Evolutionary conservation across 1,139 yeast species (phyloP), one percentile per base, ranked within the genome.

Genomic region (Waltiozyma sp.): DNA sequence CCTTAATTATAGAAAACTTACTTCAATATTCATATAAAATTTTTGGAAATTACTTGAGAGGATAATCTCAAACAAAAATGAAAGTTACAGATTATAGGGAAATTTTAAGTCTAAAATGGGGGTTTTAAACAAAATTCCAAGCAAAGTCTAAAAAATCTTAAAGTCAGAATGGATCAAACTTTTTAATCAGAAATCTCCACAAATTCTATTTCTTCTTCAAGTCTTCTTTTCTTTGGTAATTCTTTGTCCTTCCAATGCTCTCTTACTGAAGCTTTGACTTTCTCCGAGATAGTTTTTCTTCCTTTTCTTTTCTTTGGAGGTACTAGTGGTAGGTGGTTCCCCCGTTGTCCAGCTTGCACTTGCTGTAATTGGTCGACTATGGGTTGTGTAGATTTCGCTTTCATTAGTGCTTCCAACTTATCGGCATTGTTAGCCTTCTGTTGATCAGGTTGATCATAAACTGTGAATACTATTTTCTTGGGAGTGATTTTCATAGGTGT

Each of bases 201-300:
- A 10, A 23, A 8, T 10, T 23, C n/a, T n/a, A n/a, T n/a, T n/a
- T 51, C 56, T 6, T 53, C 62, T 28, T 35, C 23, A 15, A 34
- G 19, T 23, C 16, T 37, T 9, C 38, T 23, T 18, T 35, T 35
- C 14, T 21, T 21, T 13, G 23, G 13, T 19, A 18, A 33, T 28
- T 36, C 38, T 40, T 19, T 26, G 10, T 8, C 14, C 18, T 37
- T 16, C 35, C 36, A 19, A 33, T 38, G 35, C n/a, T n/a, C 28
- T 35, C 15, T 40, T 9, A 35, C 33, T 3, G 14, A 26, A 6
- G 19, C 28, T 19, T 23, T 19, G 6, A 35, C 28, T 16, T 19
- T 15, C n/a, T 31, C 34, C 16, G 34, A 31, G 4, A n/a, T n/a
- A 31, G 18, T 31, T 14, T n/a, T 10, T 15, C 34, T 7, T 31